Conservation (phyloP, 176 grass and related monocot species). For the Hsuehochloa calcarea region DNA sequence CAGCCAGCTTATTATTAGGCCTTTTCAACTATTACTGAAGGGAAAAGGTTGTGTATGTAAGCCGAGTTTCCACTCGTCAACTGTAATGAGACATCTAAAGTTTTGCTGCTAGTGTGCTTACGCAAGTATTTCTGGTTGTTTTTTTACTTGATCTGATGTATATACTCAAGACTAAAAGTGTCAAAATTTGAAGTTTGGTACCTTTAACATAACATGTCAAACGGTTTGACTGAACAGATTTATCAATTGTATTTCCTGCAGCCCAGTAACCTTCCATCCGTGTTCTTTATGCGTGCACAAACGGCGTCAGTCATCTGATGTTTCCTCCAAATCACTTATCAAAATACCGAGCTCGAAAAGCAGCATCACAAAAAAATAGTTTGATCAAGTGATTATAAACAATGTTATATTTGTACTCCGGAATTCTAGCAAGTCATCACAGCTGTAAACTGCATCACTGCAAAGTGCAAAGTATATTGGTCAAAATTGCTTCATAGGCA, state of each 20-base stretch:
- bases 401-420: background rate
- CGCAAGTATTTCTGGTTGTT: background rate
- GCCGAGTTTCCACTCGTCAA: background rate
- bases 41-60: slow-evolving; percentile 28
- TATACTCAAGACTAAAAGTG: background rate
- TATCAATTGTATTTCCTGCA: background rate
- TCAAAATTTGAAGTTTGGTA: background rate
- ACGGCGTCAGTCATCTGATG: background rate
- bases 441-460: background rate
- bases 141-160: slow-evolving; percentile 16
- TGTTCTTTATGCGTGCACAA: background rate
- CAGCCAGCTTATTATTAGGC: slow-evolving; percentile 40
- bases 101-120: slow-evolving; percentile 3
- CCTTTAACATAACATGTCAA: background rate
- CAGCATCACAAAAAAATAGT: background rate
- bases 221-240: background rate
- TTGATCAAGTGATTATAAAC: background rate
- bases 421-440: background rate
- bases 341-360: background rate
- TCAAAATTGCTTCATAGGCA: background rate
- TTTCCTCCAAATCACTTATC: background rate
- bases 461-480: background rate
- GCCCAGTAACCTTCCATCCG: background rate
- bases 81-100: slow-evolving; percentile 10
- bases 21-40: slow-evolving; percentile 23